A percentile compares a stretch with the other conserved stretches of the same genome.
These are phyloP conservation scores for Candida hungchunana DNA, from an alignment of 805 yeast genomes.

Conservation along the genomic window DNA sequence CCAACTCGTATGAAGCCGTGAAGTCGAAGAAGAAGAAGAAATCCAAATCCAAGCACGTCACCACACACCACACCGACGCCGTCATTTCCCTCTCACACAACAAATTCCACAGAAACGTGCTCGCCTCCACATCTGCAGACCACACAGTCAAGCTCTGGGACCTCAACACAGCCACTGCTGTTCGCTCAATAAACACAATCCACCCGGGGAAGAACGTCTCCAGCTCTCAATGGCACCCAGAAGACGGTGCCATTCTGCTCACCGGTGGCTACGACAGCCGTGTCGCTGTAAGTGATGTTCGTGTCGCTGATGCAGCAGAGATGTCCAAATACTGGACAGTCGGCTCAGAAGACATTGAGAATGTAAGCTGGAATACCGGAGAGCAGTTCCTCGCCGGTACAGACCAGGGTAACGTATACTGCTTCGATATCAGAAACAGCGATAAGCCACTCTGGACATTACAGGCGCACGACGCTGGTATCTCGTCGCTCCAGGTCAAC, in stretches of 20 bases:
- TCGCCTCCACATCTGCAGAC: slow-evolving; percentile 95
- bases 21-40: slow-evolving; percentile 43
- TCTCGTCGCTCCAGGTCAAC: slow-evolving; percentile 76
- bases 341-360: slow-evolving; percentile 80
- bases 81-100: slow-evolving; percentile 85
- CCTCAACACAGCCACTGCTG: slow-evolving; percentile 67
- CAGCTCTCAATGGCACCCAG: slow-evolving; percentile 79
- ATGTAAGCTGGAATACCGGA: slow-evolving; percentile 64
- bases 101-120: slow-evolving; percentile 70
- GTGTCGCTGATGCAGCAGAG: slow-evolving; percentile 57
- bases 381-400: slow-evolving; percentile 77
- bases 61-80: slow-evolving; percentile 90
- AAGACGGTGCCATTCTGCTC: slow-evolving; percentile 62
- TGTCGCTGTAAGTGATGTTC: slow-evolving; percentile 78
- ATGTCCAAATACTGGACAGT: slow-evolving; percentile 65
- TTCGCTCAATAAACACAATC: slow-evolving; percentile 63
- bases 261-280: slow-evolving; percentile 94
- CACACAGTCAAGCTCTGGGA: slow-evolving; percentile 96
- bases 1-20: slow-evolving; percentile 20
- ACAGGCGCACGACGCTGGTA: slow-evolving; percentile 95
- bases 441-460: slow-evolving; percentile 83
- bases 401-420: slow-evolving; percentile 84
- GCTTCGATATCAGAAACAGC: slow-evolving; percentile 75
- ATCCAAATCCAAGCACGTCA: slow-evolving; percentile 45
- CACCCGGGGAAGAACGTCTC: slow-evolving; percentile 84